These are phyloP conservation scores for Tausonia pullulans DNA, from an alignment of 1,284 basidiomycete species.

Conservation along the genomic window DNA sequence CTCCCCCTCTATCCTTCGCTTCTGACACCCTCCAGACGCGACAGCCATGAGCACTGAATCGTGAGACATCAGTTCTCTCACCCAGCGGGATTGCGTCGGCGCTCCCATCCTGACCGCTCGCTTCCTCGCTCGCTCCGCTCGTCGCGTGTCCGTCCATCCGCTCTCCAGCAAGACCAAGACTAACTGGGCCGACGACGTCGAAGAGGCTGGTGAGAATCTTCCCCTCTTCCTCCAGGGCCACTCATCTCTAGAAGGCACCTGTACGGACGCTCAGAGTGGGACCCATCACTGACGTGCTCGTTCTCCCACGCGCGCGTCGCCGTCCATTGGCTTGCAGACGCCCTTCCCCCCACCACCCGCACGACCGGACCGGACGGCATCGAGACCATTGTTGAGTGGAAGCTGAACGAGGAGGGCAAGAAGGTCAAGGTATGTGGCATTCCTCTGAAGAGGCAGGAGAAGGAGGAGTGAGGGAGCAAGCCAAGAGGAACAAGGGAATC, in stretches of 20 bases:
- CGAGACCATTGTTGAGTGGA: constrained; percentile 72
- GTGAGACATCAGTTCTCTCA: too few relatives aligned
- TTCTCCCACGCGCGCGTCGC: not conserved
- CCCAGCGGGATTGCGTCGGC: too few relatives aligned
- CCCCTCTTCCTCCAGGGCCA: not conserved
- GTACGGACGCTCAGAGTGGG: not conserved
- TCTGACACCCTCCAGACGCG: too few relatives aligned
- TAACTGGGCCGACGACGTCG: constrained; percentile 18
- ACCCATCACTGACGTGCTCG: not conserved
- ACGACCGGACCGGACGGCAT: constrained; percentile 80
- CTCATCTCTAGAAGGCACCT: not conserved
- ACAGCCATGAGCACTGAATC: too few relatives aligned
- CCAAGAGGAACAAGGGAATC: not conserved
- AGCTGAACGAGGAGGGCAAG: constrained; percentile 82
- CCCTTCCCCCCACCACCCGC: constrained; percentile 39
- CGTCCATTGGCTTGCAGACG: constrained; percentile 13
- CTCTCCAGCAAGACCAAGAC: constrained; percentile 7
- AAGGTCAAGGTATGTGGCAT: constrained; percentile 66
- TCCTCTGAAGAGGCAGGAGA: not conserved
- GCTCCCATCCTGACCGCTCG: too few relatives aligned
- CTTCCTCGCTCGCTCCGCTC: not conserved
- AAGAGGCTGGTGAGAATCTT: constrained; percentile 13
- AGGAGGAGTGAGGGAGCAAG: not conserved
- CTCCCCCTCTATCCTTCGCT: too few relatives aligned
- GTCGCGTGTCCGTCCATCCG: not conserved